Evolutionary conservation across 139 green algal species (phyloP), one percentile per base, ranked within the genome.

Genomic region (Nannochloris sp.): DNA sequence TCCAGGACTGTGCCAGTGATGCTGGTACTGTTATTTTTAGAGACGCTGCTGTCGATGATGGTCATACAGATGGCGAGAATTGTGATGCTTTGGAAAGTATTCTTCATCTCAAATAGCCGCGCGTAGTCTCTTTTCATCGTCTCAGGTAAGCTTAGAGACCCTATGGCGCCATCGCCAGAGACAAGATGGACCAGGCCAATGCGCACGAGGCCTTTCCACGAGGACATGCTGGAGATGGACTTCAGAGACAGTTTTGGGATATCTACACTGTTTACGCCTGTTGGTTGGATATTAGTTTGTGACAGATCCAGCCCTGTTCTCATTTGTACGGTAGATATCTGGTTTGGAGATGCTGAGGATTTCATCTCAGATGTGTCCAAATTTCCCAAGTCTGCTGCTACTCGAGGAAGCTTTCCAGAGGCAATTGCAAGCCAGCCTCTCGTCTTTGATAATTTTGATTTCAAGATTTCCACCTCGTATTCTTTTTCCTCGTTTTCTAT

Each of bases 31-130:
- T 12, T 45, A 37, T 17, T 59, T 57, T 33, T 43, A 17, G 6
- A 57, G 60, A 20, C 51, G 37, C 28, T 60, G 71, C 88, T 80
- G 45, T 70, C 46, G 36, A 81, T 63, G 17, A 89, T 69, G 57
- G 85, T 68, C 63, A 92, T 69, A n/a, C 75, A 79, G 28, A 70
- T 68, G 25, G 66, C 70, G 2, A 79, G 61, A 12, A 94, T 86
- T 45, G 89, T 37, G 55, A 89, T 69, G 36, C 67, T 71, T 74
- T 94, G 87, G 66, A 91, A 86, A 17, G 59, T 56, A 62, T 88
- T 86, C 70, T 94, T 87, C 6, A 70, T 66, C 0, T 61, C 70
- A 11, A 87, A 75, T 56, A 94, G 76, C 10, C 82, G 74, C 10
- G 65, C 46, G 6, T 56, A 62, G 31, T 92, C 84, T 30, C 78